These are phyloP conservation scores for Heliocybe sulcata DNA, from an alignment of 1,284 basidiomycete genomes.

Conservation along the genomic window DNA sequence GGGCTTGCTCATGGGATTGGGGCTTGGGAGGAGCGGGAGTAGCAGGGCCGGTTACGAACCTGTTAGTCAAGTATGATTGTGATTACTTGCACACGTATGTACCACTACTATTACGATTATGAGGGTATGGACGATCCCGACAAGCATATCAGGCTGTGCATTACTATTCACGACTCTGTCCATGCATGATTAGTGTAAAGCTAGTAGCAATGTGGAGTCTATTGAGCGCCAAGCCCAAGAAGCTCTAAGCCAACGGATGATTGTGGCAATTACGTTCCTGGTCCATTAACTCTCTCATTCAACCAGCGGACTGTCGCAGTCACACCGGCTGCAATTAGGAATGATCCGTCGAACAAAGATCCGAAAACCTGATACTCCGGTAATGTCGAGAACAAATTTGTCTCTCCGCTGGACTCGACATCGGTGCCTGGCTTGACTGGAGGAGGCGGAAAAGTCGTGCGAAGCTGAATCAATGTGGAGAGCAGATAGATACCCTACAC, in stretches of 20 bases:
- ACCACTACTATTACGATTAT: not conserved
- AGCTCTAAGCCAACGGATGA: not conserved
- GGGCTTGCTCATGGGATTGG: constrained; percentile 43
- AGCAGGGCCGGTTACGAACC: constrained; percentile 54
- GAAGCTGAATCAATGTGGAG: constrained; percentile 70
- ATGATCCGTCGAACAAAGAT: constrained; percentile 63
- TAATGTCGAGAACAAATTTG: constrained; percentile 65
- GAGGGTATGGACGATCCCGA: not conserved
- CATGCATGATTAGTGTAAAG: not conserved
- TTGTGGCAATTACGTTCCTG: not conserved
- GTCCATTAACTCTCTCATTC: constrained; percentile 3
- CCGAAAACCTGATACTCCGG: constrained; percentile 71
- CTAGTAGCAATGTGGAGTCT: not conserved
- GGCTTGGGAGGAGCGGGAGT: constrained; percentile 32
- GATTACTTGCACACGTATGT: not conserved
- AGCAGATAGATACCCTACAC: constrained; percentile 69
- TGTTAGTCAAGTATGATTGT: constrained; percentile 44
- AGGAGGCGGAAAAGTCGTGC: constrained; percentile 65
- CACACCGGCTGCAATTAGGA: constrained; percentile 46
- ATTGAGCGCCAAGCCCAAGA: too few relatives aligned
- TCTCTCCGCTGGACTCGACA: constrained; percentile 11
- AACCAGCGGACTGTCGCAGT: constrained; percentile 46
- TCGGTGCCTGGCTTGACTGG: constrained; percentile 17
- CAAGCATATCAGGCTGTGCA: not conserved
- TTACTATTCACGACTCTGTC: not conserved